Percentiles rank a stretch among this genome's conserved stretches.
Evolutionary conservation across 495 filamentous ascomycete genomes (phyloP).

Genomic region (Amniculicola lignicola): DNA sequence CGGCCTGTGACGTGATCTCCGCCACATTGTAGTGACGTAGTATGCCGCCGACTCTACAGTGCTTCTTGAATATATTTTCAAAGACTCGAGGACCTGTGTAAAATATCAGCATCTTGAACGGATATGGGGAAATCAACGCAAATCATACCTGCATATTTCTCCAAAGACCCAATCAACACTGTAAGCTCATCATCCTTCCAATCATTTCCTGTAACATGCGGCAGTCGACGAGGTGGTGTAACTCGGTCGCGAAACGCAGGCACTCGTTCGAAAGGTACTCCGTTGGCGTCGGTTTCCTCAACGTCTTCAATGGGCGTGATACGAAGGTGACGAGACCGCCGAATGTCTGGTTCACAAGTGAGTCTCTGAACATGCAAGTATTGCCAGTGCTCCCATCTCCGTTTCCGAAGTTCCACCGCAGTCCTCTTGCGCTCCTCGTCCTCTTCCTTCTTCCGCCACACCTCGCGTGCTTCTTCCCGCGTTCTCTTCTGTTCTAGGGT

Average conservation of each 20-base stretch:
- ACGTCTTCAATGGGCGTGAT: slow-evolving; percentile 3
- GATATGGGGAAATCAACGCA: neutral
- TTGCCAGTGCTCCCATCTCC: slow-evolving; percentile 15
- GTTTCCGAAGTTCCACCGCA: neutral
- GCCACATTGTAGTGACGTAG: slow-evolving; percentile 34
- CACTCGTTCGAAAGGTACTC: slow-evolving; percentile 35
- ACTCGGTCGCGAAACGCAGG: slow-evolving; percentile 31
- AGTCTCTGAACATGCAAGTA: slow-evolving; percentile 23
- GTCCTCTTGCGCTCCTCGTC: slow-evolving; percentile 2
- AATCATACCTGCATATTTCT: slow-evolving; percentile 28
- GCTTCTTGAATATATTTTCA: slow-evolving; percentile 31
- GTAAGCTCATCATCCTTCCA: slow-evolving; percentile 28
- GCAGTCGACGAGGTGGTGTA: slow-evolving; percentile 13
- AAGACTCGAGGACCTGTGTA: slow-evolving; percentile 30
- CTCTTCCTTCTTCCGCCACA: neutral
- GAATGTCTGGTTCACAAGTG: slow-evolving; percentile 20
- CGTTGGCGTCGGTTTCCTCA: slow-evolving; percentile 24
- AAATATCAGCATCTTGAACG: neutral
- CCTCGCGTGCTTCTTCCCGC: neutral
- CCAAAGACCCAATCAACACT: slow-evolving; percentile 32
- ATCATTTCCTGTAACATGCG: neutral
- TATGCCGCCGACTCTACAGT: slow-evolving; percentile 25
- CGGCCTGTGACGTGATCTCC: slow-evolving; percentile 38
- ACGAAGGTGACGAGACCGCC: neutral
- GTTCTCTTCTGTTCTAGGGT: neutral